These are phyloP conservation scores for Teratosphaeria pseudoeucalypti DNA, from an alignment of 2,329 filamentous ascomycete genomes.

Conservation along the genomic window DNA sequence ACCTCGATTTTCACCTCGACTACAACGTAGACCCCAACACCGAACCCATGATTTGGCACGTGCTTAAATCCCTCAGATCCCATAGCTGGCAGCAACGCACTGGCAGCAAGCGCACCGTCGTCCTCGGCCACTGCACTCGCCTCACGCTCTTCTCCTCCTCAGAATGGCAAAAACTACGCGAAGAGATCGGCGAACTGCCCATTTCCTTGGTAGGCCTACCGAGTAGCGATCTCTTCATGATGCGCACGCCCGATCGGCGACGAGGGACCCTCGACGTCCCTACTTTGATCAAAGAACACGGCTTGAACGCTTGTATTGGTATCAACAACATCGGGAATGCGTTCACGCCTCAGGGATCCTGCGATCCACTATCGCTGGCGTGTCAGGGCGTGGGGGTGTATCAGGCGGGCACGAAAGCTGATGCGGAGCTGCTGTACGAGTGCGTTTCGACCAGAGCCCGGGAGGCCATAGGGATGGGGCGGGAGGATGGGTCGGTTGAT, in stretches of 20 bases:
- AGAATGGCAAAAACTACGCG: slow-evolving; percentile 42
- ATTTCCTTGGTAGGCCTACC: slow-evolving; percentile 60
- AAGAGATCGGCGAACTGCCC: slow-evolving; percentile 43
- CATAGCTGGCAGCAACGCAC: slow-evolving; percentile 40
- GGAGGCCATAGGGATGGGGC: slow-evolving; percentile 22
- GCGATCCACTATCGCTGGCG: slow-evolving; percentile 54
- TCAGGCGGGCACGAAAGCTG: slow-evolving; percentile 51
- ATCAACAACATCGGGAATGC: slow-evolving; percentile 67
- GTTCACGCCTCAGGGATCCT: slow-evolving; percentile 59
- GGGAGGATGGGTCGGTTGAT: slow-evolving; percentile 30
- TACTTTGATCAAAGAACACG: slow-evolving; percentile 48
- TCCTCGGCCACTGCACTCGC: slow-evolving; percentile 59
- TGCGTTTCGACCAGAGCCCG: slow-evolving; percentile 26
- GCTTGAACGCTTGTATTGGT: slow-evolving; percentile 50
- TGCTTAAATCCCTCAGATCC: slow-evolving; percentile 41
- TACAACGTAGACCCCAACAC: slow-evolving; percentile 49
- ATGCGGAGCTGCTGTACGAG: slow-evolving; percentile 50
- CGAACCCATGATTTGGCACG: slow-evolving; percentile 44
- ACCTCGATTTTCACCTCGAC: slow-evolving; percentile 63
- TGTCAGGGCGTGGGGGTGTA: slow-evolving; percentile 56
- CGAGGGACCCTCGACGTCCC: slow-evolving; percentile 55
- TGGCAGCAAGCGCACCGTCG: slow-evolving; percentile 37
- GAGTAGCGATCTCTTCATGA: slow-evolving; percentile 64
- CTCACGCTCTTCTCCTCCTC: slow-evolving; percentile 45
- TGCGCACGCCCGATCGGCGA: slow-evolving; percentile 35